Conservation (phyloP, 2,329 filamentous ascomycete species). For the Didymella arachidicola region DNA sequence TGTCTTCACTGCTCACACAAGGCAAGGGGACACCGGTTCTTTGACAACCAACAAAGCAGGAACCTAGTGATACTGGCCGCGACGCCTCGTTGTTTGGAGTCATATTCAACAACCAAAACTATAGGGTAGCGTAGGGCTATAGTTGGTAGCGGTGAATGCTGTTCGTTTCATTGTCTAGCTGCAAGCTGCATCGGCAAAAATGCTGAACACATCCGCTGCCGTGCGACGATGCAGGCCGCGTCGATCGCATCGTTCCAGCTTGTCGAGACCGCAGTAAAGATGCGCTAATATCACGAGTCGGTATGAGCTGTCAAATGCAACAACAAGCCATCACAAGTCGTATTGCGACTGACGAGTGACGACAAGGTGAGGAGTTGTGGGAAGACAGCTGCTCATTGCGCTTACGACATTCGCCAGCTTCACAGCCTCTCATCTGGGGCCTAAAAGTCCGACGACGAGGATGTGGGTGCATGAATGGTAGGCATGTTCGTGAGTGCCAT, state of each 20-base stretch:
- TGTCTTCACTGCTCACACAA: not conserved
- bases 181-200: constrained; percentile 16
- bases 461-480: not conserved
- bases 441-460: not conserved
- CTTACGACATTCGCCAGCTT: not conserved
- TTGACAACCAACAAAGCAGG: constrained; percentile 8
- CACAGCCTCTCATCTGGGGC: not conserved
- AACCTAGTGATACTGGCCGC: constrained; percentile 9
- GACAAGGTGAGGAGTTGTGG: not conserved
- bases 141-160: constrained; percentile 19
- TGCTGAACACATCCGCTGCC: constrained; percentile 14
- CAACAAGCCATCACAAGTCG: constrained; percentile 7
- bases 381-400: not conserved
- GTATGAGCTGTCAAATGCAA: constrained; percentile 18
- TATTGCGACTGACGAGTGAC: not conserved
- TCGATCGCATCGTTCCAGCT: constrained; percentile 17
- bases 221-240: constrained; percentile 16
- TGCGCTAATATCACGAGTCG: constrained; percentile 15
- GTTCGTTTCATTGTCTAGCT: constrained; percentile 13
- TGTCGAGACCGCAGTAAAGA: constrained; percentile 7
- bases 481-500: constrained; percentile 1
- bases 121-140: constrained; percentile 8
- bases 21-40: constrained; percentile 11
- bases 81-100: constrained; percentile 5
- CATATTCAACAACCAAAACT: constrained; percentile 16